phyloP scores from a whole-genome alignment of 139 green algal species.

The Chlamydomonas sphaeroides region DNA sequence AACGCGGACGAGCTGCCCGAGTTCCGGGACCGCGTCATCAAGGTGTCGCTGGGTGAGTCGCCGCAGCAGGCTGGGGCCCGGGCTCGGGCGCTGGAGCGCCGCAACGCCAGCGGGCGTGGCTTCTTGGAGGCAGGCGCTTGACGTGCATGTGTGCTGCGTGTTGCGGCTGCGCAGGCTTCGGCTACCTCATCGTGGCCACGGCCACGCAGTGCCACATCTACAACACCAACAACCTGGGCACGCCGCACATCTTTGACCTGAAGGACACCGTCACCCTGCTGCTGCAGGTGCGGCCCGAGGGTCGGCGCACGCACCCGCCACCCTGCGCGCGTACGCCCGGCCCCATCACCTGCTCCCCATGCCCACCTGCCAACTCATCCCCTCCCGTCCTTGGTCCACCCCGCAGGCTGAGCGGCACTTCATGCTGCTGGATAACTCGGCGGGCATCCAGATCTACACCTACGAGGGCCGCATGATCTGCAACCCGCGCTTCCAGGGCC shows the following conservation, averaged over 20 bases:
- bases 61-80: no score
- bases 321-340: no score
- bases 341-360: no score
- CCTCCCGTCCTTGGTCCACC: neutral
- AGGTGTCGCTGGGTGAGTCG: conserved; percentile 69
- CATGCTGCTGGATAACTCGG: conserved; percentile 64
- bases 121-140: no score
- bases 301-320: no score
- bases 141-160: no score
- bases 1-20: conserved; percentile 76
- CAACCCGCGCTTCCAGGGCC: conserved; percentile 70
- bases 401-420: conserved; percentile 68
- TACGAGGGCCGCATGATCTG: conserved; percentile 81
- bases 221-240: conserved; percentile 70
- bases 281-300: conserved; percentile 53
- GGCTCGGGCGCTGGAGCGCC: no score
- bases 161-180: conserved; percentile 57
- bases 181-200: conserved; percentile 83
- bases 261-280: conserved; percentile 71
- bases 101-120: no score
- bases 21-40: conserved; percentile 79
- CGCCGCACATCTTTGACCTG: conserved; percentile 80
- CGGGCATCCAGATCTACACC: conserved; percentile 74
- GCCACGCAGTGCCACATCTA: conserved; percentile 80
- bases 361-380: no score